Evolutionary conservation across 768 basidiomycete species (phyloP), one percentile per base, ranked within the genome.

Genomic region (Podaxis sp.): DNA sequence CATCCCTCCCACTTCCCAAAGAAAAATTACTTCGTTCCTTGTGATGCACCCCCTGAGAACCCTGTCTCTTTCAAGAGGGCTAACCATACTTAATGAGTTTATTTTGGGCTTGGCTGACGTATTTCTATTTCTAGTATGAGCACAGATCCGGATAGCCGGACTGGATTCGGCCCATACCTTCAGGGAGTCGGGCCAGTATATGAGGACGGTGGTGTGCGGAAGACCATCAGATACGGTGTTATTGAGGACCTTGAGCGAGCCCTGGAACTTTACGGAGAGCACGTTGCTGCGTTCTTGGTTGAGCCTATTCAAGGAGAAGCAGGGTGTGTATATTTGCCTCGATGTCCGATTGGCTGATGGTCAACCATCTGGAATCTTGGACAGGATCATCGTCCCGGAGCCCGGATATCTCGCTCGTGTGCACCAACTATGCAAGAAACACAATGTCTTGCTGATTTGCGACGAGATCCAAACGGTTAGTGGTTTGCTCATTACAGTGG

Each of bases 221-320:
- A 79, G 61, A 80, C 80, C 5, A 96, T 99, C 70, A 84, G 94
- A 48, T 99, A 89, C 76, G 94, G 94, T 33, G 82, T 90, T 64
- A 80, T 90, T 24, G 86, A 86, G 22, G 96, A 97, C 69, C 74
- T 99, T n/a, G 85, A 88, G 72, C 80, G 81, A 11, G 96, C 93
- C 4, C 74, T 99, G 33, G 87, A 92, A 64, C 72, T 88, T 40
- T 82, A 95, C 72, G 95, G 96, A 8, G 75, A 89, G 65, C 82
- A 91, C 62, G 87, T 93, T 26, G 97, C 96, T 5, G 96, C 93
- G 1, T 95, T 99, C 80, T 82, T 99, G 60, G 84, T 99, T 2
- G 97, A 99, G 76, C 97, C 97, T 4, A 99, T 99, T 65, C 97
- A 99, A 73, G 96, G 96, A n/a, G 96, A 98, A 77, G 96, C 96